These are phyloP conservation scores for Claviceps lovelessii DNA, from an alignment of 2,329 filamentous ascomycete genomes.

Conservation along the genomic window DNA sequence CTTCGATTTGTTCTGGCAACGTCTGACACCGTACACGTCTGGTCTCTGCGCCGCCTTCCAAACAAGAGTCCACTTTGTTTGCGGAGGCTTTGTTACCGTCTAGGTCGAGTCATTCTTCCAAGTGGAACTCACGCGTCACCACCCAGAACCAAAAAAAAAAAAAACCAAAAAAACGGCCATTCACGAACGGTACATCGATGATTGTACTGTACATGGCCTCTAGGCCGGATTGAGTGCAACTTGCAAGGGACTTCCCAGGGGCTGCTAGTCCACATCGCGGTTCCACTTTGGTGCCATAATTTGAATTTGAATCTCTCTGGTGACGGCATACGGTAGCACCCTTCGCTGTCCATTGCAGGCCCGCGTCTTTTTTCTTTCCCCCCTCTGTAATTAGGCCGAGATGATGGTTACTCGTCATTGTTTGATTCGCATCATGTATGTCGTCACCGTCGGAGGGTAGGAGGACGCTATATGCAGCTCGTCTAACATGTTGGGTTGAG, in stretches of 20 bases:
- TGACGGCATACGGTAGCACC: slow-evolving; percentile 3
- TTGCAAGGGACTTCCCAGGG: neutral
- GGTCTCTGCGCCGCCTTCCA: slow-evolving; percentile 1
- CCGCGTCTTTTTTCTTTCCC: neutral
- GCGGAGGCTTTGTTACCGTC: neutral
- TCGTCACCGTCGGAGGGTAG: neutral
- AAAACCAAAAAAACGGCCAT: neutral
- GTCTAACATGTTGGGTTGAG: no score
- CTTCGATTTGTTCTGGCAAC: neutral
- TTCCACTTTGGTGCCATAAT: slow-evolving; percentile 8
- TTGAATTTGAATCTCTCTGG: slow-evolving; percentile 3
- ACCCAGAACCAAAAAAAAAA: neutral
- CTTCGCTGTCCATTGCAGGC: neutral
- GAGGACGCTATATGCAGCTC: neutral
- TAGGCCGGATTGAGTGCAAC: neutral
- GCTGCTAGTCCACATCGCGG: slow-evolving; percentile 9
- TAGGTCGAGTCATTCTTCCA: slow-evolving; percentile 3
- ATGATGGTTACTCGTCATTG: neutral
- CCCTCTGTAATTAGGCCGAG: neutral
- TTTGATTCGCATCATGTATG: neutral
- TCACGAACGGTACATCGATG: neutral
- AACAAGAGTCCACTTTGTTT: slow-evolving; percentile 3
- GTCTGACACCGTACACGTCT: neutral
- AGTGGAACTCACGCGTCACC: neutral
- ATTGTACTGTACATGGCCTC: neutral